phyloP scores from a whole-genome alignment of 2,329 filamentous ascomycete species.

The Exophiala aquamarina region DNA sequence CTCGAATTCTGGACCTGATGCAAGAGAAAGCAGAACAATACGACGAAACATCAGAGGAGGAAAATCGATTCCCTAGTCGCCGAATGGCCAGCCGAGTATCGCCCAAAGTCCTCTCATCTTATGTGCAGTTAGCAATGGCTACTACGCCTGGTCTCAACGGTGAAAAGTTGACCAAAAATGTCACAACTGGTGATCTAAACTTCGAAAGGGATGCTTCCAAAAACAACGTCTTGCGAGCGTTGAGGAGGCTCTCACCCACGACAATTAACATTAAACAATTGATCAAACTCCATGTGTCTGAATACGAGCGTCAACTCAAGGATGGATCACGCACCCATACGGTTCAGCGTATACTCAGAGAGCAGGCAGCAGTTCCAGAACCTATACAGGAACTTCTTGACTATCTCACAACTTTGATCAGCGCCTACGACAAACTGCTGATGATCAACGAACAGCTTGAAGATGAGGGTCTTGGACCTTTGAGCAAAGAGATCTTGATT shows the following conservation, averaged over 20 bases:
- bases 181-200: conserved; percentile 21
- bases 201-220: conserved; percentile 26
- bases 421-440: conserved; percentile 33
- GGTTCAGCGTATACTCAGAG: conserved; percentile 14
- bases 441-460: conserved; percentile 24
- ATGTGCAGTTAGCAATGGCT: conserved; percentile 25
- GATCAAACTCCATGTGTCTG: conserved; percentile 21
- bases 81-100: conserved; percentile 16
- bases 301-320: conserved; percentile 19
- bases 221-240: conserved; percentile 24
- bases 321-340: conserved; percentile 14
- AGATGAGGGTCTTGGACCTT: conserved; percentile 23
- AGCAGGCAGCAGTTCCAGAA: conserved; percentile 18
- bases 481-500: conserved; percentile 16
- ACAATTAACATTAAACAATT: conserved; percentile 19
- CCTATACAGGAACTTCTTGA: conserved; percentile 23
- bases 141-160: conserved; percentile 25
- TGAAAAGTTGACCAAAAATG: conserved; percentile 16
- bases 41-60: background rate
- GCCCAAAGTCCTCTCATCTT: conserved; percentile 25
- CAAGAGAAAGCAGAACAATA: conserved; percentile 19
- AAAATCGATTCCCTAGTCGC: conserved; percentile 7
- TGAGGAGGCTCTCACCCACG: conserved; percentile 17
- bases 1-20: conserved; percentile 67
- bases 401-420: conserved; percentile 33